phyloP scores from a whole-genome alignment of 116 monocot species.

The Phalaenopsis hybrid region DNA sequence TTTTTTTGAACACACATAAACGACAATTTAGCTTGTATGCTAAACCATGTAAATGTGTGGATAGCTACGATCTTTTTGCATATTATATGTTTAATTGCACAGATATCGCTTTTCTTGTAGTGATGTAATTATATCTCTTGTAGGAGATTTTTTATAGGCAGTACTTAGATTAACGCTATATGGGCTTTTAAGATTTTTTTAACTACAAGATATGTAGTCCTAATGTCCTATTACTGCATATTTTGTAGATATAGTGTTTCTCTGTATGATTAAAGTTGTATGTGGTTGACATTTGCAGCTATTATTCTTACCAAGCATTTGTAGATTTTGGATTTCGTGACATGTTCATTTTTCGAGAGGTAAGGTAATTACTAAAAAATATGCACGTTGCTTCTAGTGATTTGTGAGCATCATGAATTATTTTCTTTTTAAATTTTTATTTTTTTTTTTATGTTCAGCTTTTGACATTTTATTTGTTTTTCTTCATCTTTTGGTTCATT shows the following conservation, averaged over 20 bases:
- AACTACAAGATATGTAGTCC: not conserved
- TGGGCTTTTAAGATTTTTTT: too few species aligned
- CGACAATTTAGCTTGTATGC: too few species aligned
- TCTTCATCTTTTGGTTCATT: not conserved
- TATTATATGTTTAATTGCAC: too few species aligned
- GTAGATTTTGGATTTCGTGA: conserved; percentile 88
- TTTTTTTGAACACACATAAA: too few species aligned
- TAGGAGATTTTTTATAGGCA: too few species aligned
- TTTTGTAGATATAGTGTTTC: not conserved
- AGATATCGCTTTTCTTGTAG: too few species aligned
- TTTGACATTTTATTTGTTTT: not conserved
- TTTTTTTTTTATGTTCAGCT: not conserved
- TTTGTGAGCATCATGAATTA: not conserved
- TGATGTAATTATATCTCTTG: too few species aligned
- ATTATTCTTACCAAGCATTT: conserved; percentile 87
- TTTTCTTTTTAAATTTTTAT: not conserved
- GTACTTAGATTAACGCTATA: too few species aligned
- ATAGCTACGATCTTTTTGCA: too few species aligned
- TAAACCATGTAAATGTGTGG: too few species aligned
- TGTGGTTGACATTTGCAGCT: conserved; percentile 40
- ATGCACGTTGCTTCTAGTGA: not conserved
- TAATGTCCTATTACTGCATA: not conserved
- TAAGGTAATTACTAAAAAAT: conserved; percentile 19
- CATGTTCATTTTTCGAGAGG: conserved; percentile 91
- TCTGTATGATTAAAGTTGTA: conserved; percentile 1